A percentile compares a stretch with the other conserved stretches of the same genome.
These are phyloP conservation scores for Aspergillus coremiiformis DNA, from an alignment of 495 filamentous ascomycete species.

Conservation along the genomic window DNA sequence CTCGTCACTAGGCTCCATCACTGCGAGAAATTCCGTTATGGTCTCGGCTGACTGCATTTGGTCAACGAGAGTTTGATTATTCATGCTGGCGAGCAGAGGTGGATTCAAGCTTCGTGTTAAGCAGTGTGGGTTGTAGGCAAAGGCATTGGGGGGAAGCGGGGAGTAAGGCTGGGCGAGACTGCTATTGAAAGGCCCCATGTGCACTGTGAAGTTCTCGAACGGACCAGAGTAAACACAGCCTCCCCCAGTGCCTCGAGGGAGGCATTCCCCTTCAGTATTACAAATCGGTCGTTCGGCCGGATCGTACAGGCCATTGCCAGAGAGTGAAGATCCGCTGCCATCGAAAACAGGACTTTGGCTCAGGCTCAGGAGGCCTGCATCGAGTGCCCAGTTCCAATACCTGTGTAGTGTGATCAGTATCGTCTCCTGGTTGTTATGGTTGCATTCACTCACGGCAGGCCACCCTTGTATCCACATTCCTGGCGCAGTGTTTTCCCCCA, in stretches of 20 bases:
- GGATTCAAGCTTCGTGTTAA: constrained; percentile 46
- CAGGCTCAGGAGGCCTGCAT: constrained; percentile 15
- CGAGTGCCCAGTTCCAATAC: constrained; percentile 49
- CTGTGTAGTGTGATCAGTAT: constrained; percentile 20
- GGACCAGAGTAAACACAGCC: constrained; percentile 56
- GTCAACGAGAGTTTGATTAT: constrained; percentile 15
- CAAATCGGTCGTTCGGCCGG: constrained; percentile 16
- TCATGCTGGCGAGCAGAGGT: constrained; percentile 10
- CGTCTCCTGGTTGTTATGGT: too few species aligned
- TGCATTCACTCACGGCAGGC: constrained; percentile 28
- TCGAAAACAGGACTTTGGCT: constrained; percentile 40
- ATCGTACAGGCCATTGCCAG: constrained; percentile 40
- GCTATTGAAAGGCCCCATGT: constrained; percentile 43
- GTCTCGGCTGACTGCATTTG: background rate
- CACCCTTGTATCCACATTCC: constrained; percentile 60
- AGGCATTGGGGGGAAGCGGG: constrained; percentile 3
- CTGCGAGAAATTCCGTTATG: constrained; percentile 17
- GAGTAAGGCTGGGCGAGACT: constrained; percentile 20
- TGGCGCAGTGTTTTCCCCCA: constrained; percentile 58
- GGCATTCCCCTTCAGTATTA: constrained; percentile 5
- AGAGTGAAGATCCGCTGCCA: constrained; percentile 34
- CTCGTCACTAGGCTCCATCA: constrained; percentile 21
- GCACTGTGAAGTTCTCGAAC: constrained; percentile 41
- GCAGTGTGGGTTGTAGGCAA: constrained; percentile 53
- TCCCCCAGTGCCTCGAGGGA: constrained; percentile 49